Conservation (phyloP, 192 early-diverging fungal species). For the Coemansia brasiliensis region DNA sequence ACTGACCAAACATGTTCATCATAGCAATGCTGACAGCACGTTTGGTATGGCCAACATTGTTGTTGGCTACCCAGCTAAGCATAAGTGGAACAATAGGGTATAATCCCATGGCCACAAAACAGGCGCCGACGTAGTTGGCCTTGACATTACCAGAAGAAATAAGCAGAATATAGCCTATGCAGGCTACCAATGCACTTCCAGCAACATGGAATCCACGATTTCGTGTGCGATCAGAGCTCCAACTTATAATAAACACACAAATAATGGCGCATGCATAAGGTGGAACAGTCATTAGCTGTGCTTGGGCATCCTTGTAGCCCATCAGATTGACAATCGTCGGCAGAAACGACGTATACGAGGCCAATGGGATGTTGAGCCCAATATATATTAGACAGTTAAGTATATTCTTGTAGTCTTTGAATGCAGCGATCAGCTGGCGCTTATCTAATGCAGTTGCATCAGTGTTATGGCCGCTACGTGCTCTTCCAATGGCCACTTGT, state of each 20-base stretch:
- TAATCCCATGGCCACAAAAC: slow-evolving; percentile 50
- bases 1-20: slow-evolving; percentile 68
- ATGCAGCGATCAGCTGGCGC: slow-evolving; percentile 50
- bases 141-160: slow-evolving; percentile 27
- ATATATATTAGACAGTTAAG: slow-evolving; percentile 64
- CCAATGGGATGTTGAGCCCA: slow-evolving; percentile 63
- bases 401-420: slow-evolving; percentile 57
- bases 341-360: slow-evolving; percentile 67
- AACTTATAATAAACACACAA: slow-evolving; percentile 39
- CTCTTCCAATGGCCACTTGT: slow-evolving; percentile 55
- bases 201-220: slow-evolving; percentile 51
- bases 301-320: slow-evolving; percentile 56
- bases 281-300: slow-evolving; percentile 59
- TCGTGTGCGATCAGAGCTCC: slow-evolving; percentile 54
- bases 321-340: slow-evolving; percentile 71
- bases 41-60: slow-evolving; percentile 71
- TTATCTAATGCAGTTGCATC: slow-evolving; percentile 32
- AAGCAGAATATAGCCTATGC: slow-evolving; percentile 48
- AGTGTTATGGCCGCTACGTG: slow-evolving; percentile 46
- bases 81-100: slow-evolving; percentile 61
- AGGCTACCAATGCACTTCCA: slow-evolving; percentile 27
- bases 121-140: slow-evolving; percentile 52
- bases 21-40: slow-evolving; percentile 67
- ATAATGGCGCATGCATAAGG: slow-evolving; percentile 53
- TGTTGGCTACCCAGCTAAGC: slow-evolving; percentile 68